A percentile compares a stretch with the other conserved stretches of the same genome.
Conservation (phyloP, 2,329 filamentous ascomycete genomes). For the Dactylonectria macrodidyma region DNA sequence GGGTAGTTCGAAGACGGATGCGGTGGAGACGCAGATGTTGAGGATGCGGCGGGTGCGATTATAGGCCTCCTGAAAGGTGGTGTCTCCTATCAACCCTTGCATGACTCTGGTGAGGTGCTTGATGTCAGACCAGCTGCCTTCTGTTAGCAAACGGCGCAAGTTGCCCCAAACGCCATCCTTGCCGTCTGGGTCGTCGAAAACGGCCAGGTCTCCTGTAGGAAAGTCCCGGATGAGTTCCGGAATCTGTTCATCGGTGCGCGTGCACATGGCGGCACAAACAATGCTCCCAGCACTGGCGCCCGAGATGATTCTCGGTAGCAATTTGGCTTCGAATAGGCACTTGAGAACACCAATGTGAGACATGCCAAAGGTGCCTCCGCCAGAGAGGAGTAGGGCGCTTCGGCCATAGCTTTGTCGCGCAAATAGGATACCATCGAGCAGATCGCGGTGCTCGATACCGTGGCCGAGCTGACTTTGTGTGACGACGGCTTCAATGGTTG, state of each 20-base stretch:
- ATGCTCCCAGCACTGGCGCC: conserved; percentile 92
- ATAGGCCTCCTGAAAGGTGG: conserved; percentile 96
- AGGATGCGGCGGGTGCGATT: conserved; percentile 93
- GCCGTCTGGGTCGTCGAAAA: conserved; percentile 77
- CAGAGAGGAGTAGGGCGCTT: conserved; percentile 85
- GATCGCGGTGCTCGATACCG: conserved; percentile 70
- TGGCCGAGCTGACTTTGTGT: conserved; percentile 69
- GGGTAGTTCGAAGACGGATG: conserved; percentile 89
- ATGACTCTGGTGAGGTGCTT: conserved; percentile 86
- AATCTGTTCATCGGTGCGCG: conserved; percentile 83
- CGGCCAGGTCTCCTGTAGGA: conserved; percentile 83
- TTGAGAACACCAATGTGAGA: conserved; percentile 92
- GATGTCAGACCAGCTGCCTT: conserved; percentile 89
- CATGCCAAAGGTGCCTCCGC: conserved; percentile 93
- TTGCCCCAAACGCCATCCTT: conserved; percentile 77
- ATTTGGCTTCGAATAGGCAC: conserved; percentile 79
- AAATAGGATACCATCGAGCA: conserved; percentile 78
- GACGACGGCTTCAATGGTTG: conserved; percentile 81
- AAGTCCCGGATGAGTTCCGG: conserved; percentile 78
- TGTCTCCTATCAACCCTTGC: conserved; percentile 84
- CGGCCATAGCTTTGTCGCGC: conserved; percentile 88
- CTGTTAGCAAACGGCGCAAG: conserved; percentile 81
- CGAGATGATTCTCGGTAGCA: conserved; percentile 89
- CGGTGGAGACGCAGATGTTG: conserved; percentile 94
- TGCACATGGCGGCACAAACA: conserved; percentile 85